Evolutionary conservation across 2,329 filamentous ascomycete species (phyloP).

Genomic region (Diaporthe sp.): DNA sequence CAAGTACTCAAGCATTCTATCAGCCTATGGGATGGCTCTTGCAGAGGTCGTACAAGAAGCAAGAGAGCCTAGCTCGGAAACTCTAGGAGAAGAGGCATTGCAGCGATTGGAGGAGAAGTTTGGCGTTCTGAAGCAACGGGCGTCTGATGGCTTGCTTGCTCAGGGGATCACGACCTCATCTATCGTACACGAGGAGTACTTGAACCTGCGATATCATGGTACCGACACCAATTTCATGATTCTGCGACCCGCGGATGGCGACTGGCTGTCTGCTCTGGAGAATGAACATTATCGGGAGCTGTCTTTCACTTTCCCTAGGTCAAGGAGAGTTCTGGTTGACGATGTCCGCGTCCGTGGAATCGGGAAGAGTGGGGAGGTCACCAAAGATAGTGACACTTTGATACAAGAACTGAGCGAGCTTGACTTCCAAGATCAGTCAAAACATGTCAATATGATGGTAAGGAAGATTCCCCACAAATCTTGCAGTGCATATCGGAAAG

Average conservation of each 20-base stretch:
- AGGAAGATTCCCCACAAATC: not conserved
- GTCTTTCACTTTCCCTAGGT: slow-evolving; percentile 52
- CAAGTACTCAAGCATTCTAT: slow-evolving; percentile 56
- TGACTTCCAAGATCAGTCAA: slow-evolving; percentile 20
- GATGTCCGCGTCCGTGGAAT: slow-evolving; percentile 69
- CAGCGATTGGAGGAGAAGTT: slow-evolving; percentile 46
- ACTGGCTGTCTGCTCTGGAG: slow-evolving; percentile 55
- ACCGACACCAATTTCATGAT: slow-evolving; percentile 65
- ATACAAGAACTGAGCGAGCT: slow-evolving; percentile 31
- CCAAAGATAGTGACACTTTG: slow-evolving; percentile 36
- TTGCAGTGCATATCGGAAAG: not conserved
- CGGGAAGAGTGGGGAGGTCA: slow-evolving; percentile 72
- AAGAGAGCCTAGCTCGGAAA: slow-evolving; percentile 50
- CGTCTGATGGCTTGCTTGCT: slow-evolving; percentile 48
- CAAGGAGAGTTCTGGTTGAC: slow-evolving; percentile 56
- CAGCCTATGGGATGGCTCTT: slow-evolving; percentile 60
- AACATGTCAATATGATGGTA: slow-evolving; percentile 17
- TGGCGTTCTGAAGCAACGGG: slow-evolving; percentile 47
- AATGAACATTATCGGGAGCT: slow-evolving; percentile 57
- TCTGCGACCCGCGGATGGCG: slow-evolving; percentile 51
- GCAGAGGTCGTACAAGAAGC: slow-evolving; percentile 56
- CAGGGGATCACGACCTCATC: slow-evolving; percentile 43
- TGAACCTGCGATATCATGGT: slow-evolving; percentile 65
- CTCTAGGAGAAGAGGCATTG: slow-evolving; percentile 41
- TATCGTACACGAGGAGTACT: slow-evolving; percentile 55